These are phyloP conservation scores for Wallemia mellicola DNA, from an alignment of 1,284 basidiomycete genomes.

Conservation along the genomic window DNA sequence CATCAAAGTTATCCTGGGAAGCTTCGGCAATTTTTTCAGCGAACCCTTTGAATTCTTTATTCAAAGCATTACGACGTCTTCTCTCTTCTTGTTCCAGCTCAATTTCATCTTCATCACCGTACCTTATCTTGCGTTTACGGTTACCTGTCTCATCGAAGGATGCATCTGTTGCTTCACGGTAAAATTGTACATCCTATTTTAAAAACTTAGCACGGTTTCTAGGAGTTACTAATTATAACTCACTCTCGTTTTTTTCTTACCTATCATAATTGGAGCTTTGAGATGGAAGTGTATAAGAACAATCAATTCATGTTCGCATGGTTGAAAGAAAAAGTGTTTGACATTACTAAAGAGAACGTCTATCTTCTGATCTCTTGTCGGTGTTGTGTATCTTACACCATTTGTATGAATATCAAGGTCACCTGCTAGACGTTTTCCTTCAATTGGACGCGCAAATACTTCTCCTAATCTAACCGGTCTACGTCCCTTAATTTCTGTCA, in stretches of 20 bases:
- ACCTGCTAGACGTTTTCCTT: conserved; percentile 72
- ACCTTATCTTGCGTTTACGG: conserved; percentile 81
- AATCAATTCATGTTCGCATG: conserved; percentile 83
- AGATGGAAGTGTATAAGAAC: conserved; percentile 85
- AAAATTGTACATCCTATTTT: conserved; percentile 76
- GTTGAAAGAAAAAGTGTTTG: conserved; percentile 97
- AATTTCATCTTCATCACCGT: conserved; percentile 96
- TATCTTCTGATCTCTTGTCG: conserved; percentile 54
- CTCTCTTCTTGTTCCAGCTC: conserved; percentile 96
- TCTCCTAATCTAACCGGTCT: conserved; percentile 59
- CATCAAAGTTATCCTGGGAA: conserved; percentile 54
- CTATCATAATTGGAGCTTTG: conserved; percentile 88
- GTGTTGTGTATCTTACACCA: conserved; percentile 73
- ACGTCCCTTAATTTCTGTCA: conserved; percentile 58
- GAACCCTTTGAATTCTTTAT: conserved; percentile 84
- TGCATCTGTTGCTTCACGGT: conserved; percentile 87
- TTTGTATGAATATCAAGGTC: conserved; percentile 96
- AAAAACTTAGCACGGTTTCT: background rate
- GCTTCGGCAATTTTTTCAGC: conserved; percentile 79
- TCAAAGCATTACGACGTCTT: conserved; percentile 56
- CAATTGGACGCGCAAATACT: conserved; percentile 73
- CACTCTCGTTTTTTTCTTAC: conserved; percentile 87
- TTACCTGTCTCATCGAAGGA: conserved; percentile 99
- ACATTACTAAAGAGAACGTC: conserved; percentile 90
- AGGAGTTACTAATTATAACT: conserved; percentile 2